These are phyloP conservation scores for Alopecurus myosuroides DNA, from an alignment of 176 grass and related monocot species.

Conservation along the genomic window DNA sequence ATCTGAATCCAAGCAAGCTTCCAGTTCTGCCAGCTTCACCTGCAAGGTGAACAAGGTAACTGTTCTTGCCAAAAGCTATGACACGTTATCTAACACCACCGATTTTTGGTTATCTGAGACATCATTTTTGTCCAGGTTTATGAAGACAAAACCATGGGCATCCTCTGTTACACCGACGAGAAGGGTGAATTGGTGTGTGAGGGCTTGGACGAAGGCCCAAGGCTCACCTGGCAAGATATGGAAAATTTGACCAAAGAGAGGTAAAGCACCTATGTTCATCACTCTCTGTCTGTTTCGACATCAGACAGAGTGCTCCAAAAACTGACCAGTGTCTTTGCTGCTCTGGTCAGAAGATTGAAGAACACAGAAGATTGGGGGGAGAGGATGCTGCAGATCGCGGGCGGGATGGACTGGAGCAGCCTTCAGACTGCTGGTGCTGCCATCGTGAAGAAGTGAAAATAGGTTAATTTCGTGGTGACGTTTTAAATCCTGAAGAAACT, in stretches of 20 bases:
- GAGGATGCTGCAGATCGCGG: neutral
- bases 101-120: neutral
- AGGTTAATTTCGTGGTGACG: neutral
- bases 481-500: neutral
- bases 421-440: constrained; percentile 4
- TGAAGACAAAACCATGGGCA: constrained; percentile 47
- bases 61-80: neutral
- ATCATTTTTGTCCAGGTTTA: constrained; percentile 25
- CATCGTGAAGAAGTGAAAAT: constrained; percentile 38
- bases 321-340: neutral
- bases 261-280: constrained; percentile 29
- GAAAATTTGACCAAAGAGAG: constrained; percentile 30
- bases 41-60: constrained; percentile 30
- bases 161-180: constrained; percentile 46
- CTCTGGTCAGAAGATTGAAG: constrained; percentile 13
- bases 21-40: constrained; percentile 4
- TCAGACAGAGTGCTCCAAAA: neutral
- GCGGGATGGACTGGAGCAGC: neutral
- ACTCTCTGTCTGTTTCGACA: neutral
- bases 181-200: constrained; percentile 49
- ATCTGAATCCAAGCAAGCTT: constrained; percentile 21
- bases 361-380: neutral
- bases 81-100: neutral
- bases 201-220: constrained; percentile 52
- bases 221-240: constrained; percentile 38